These are phyloP conservation scores for Epichloe hybrida DNA, from an alignment of 2,329 filamentous ascomycete genomes.

Conservation along the genomic window DNA sequence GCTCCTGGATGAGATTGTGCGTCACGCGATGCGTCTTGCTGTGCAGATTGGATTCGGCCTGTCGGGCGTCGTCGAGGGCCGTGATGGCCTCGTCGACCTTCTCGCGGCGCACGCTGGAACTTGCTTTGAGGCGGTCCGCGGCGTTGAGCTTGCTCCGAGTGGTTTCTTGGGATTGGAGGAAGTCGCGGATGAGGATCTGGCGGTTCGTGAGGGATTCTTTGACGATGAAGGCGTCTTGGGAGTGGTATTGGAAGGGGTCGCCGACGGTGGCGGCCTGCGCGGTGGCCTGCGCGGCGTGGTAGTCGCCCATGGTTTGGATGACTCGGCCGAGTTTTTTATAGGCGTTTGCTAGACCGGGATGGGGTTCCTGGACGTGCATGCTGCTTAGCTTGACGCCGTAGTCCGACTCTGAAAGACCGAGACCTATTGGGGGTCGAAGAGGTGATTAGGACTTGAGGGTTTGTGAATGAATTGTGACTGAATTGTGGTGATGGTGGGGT, in stretches of 20 bases:
- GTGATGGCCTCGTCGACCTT: conserved; percentile 98
- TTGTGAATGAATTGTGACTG: not conserved
- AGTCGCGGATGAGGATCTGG: conserved; percentile 87
- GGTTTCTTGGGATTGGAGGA: conserved; percentile 77
- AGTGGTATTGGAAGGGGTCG: conserved; percentile 84
- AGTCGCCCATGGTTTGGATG: conserved; percentile 87
- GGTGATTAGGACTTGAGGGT: not conserved
- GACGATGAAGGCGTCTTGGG: conserved; percentile 89
- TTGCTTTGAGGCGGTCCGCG: conserved; percentile 77
- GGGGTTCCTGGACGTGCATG: conserved; percentile 83
- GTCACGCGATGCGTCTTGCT: conserved; percentile 85
- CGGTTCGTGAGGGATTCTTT: conserved; percentile 97
- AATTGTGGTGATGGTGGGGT: not conserved
- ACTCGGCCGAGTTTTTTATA: conserved; percentile 92
- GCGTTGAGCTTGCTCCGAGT: conserved; percentile 73
- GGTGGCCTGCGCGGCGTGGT: conserved; percentile 89
- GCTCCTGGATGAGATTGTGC: conserved; percentile 74
- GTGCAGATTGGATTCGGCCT: conserved; percentile 65
- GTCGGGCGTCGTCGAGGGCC: conserved; percentile 74
- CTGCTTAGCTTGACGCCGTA: conserved; percentile 80
- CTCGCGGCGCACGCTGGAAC: conserved; percentile 75
- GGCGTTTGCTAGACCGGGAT: conserved; percentile 73
- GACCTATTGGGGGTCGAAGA: conserved; percentile 36
- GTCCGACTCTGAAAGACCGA: conserved; percentile 84
- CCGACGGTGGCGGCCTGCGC: conserved; percentile 90